Base-by-base conservation (phyloP, 352 stramenopile species). In the Phytophthora niederhauseri region DNA sequence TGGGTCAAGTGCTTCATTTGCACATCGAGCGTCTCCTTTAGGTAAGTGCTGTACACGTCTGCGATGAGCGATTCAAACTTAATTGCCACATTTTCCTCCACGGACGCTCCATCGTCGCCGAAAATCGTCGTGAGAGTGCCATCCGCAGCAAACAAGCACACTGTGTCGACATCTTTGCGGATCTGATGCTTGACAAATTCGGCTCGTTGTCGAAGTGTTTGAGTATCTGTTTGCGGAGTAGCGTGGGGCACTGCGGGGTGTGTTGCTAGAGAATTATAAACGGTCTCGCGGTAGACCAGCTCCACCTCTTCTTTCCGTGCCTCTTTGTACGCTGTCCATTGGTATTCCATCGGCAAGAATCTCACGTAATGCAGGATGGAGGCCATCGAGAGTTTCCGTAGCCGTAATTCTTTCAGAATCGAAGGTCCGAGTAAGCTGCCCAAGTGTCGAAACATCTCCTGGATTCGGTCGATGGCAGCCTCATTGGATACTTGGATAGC, bases 161-260 rank as follows among this genome's bases (percentile, higher is more conserved):
- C 77, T 12, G 78, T 91, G 58, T 93, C 81, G 34, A 93, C 77
- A 53, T 93, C 85, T 60, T 83, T 81, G 11, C 78, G 82, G 58
- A 93, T 83, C 58, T 92, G 80, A 20, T 90, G 79, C 66, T 93
- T 93, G 26, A 93, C 66, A 19, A 91, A 93, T 31, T 92, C 82
- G 43, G 81, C 82, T 28, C 83, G 78, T 7, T 82, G 81, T 51
- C 85, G 87, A 60, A 93, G 72, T 28, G 73, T 26, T 43, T 78
- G 67, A 4, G 6, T 64, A 26, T 75, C 66, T 24, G 53, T 64
- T 28, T 53, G 53, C 43, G 22, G 17, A 41, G 36, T n/a, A 38
- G 15, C 6, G 19, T 63, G 24, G 59, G 58, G 36, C 22, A 61
- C 8, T 45, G 53, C 17, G 15, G 36, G 30, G 0, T n/a, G 19